These are phyloP conservation scores for Trichoderma pleuroti DNA, from an alignment of 2,329 filamentous ascomycete genomes.

Conservation along the genomic window DNA sequence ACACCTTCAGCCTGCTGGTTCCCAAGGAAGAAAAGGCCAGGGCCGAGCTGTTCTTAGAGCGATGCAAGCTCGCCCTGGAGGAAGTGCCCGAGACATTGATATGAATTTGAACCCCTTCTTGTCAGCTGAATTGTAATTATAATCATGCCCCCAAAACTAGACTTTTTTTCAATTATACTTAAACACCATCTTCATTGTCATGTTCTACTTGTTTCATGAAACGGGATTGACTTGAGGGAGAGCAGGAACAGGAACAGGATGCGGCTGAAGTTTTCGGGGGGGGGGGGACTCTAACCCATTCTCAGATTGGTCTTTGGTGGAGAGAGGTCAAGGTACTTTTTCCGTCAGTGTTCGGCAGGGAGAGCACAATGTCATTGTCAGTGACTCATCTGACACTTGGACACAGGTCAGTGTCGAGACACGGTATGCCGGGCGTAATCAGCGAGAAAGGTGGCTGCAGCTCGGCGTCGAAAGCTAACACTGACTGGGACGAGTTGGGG, in stretches of 20 bases:
- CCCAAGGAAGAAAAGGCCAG: constrained; percentile 76
- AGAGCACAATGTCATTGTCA: neutral
- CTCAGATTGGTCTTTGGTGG: neutral
- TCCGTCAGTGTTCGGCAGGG: neutral
- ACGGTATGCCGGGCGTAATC: neutral
- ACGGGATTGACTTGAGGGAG: neutral
- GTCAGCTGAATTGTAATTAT: constrained; percentile 31
- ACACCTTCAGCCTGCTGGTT: constrained; percentile 79
- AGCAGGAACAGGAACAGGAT: neutral
- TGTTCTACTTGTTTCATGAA: constrained; percentile 1
- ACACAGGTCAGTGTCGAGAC: neutral
- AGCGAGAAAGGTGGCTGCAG: neutral
- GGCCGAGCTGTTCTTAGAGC: constrained; percentile 77
- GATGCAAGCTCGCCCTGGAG: constrained; percentile 80
- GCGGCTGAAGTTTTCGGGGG: neutral
- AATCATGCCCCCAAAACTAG: constrained; percentile 22
- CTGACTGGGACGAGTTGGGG: neutral
- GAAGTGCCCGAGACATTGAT: constrained; percentile 74
- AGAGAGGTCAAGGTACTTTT: neutral
- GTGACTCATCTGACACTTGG: neutral
- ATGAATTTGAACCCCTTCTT: constrained; percentile 31
- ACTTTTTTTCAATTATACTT: constrained; percentile 16
- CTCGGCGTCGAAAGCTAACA: neutral
- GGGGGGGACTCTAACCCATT: neutral
- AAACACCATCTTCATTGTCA: constrained; percentile 7